Evolutionary conservation across 75 land plant species (phyloP).

Genomic region (Adiantum capillusveneris): DNA sequence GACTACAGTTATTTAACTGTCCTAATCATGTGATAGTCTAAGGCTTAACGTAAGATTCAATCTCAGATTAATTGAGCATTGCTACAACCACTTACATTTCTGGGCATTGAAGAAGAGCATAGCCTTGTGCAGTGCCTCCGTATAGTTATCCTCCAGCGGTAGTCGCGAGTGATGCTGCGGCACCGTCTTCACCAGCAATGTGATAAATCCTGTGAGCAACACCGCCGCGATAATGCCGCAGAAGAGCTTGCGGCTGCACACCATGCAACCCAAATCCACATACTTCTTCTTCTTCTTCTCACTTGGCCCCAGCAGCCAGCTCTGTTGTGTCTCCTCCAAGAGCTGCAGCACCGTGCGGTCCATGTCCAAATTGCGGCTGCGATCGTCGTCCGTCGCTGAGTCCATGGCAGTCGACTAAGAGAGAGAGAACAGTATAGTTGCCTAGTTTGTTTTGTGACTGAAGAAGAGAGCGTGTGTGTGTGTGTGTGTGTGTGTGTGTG

Average conservation of each 20-base stretch:
- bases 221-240: slow-evolving; percentile 37
- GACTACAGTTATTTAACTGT: no score
- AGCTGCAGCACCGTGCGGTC: slow-evolving; percentile 43
- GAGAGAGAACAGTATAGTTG: no score
- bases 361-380: slow-evolving; percentile 34
- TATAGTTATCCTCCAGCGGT: slow-evolving; percentile 63
- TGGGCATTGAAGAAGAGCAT: slow-evolving; percentile 89
- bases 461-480: no score
- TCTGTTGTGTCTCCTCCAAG: slow-evolving; percentile 53
- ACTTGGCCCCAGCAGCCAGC: slow-evolving; percentile 75
- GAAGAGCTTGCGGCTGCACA: slow-evolving; percentile 43
- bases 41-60: no score
- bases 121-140: slow-evolving; percentile 65
- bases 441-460: no score
- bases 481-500: no score
- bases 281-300: slow-evolving; percentile 33
- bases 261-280: slow-evolving; percentile 74
- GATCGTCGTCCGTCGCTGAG: slow-evolving; percentile 31
- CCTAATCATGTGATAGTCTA: no score
- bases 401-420: no score
- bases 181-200: slow-evolving; percentile 52
- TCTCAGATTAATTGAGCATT: no score
- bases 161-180: slow-evolving; percentile 42
- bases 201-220: slow-evolving; percentile 41
- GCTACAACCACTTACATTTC: slow-evolving; percentile 48